phyloP scores from a whole-genome alignment of 345 rosid genomes.

The Triadica sebifera region DNA sequence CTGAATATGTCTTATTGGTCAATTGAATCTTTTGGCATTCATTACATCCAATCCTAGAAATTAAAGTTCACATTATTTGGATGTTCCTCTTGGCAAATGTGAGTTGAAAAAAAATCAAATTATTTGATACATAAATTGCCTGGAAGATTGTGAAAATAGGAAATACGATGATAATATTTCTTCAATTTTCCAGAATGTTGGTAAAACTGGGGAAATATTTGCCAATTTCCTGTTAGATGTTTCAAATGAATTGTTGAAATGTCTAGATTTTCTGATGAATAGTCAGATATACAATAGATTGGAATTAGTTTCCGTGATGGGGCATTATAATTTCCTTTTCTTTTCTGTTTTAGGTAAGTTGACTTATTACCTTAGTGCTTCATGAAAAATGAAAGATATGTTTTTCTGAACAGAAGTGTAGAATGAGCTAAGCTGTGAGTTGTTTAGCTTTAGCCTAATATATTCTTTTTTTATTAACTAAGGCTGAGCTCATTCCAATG shows the following conservation, averaged over 20 bases:
- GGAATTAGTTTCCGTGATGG: not conserved
- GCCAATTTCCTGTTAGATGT: not conserved
- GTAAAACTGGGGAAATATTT: not conserved
- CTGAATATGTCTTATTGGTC: too few species aligned
- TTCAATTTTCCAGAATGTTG: not conserved
- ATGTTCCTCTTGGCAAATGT: not conserved
- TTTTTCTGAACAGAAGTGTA: not conserved
- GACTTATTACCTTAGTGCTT: not conserved
- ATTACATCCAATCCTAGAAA: not conserved
- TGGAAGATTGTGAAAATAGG: not conserved
- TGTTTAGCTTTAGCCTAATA: not conserved
- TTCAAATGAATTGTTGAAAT: too few species aligned
- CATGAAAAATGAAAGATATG: not conserved
- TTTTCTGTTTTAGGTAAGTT: not conserved
- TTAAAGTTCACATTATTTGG: not conserved
- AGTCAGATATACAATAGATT: not conserved
- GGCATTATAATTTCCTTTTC: not conserved
- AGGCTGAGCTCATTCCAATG: not conserved
- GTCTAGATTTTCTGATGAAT: not conserved
- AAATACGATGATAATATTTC: not conserved
- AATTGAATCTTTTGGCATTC: not conserved
- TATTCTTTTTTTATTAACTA: not conserved
- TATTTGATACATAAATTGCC: not conserved
- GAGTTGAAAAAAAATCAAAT: not conserved
- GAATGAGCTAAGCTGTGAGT: not conserved